Base-by-base conservation (phyloP, 306 rosid genomes). In the Chamaecrista fasciculata region DNA sequence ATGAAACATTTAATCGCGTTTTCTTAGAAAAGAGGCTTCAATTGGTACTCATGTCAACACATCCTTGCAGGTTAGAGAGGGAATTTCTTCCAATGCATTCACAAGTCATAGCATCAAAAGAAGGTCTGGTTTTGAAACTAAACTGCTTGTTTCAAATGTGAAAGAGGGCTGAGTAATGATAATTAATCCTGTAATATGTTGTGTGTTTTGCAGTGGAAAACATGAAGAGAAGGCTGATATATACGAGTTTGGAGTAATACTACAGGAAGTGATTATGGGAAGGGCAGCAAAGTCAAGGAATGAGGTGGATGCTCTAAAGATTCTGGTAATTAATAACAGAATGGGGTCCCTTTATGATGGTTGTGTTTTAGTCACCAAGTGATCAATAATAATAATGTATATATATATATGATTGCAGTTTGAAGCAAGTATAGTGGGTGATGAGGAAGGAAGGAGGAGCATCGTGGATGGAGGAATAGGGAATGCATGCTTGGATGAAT, bases 241-340 rank as follows among this genome's bases (percentile, higher is more conserved):
- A 65, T 83, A 78, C 46, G 87, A 94, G 80, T 90, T 86, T 70
- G 97, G 97, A 66, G 88, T 84, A 50, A 86, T 94, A 36, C 62
- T 94, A 65, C 78, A 86, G 77, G 97, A 94, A 81, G 70, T 91
- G 73, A 94, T 94, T 70, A 76, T 86, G 39, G 98, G 98, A 57
- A 83, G 90, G 83, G 80, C 86, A 31, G 66, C 83, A 43, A 86
- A 80, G 63, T 84, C 83, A 19, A 83, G 69, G 58, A 70, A 78
- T 77, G 91, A 87, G 61, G 72, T 75, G 18, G 80, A 76, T 33
- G 83, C 73, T 26, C 78, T 85, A 33, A 84, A 71, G 61, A 83
- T 86, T 70, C 86, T 82, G 95, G 98, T 91, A 79, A 84, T 33
- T 91, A 79, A 84, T 33, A 40, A 21, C 48, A 24, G 16, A 16